phyloP scores from a whole-genome alignment of 768 basidiomycete species.

The Porphyrellus cyaneotinctus region DNA sequence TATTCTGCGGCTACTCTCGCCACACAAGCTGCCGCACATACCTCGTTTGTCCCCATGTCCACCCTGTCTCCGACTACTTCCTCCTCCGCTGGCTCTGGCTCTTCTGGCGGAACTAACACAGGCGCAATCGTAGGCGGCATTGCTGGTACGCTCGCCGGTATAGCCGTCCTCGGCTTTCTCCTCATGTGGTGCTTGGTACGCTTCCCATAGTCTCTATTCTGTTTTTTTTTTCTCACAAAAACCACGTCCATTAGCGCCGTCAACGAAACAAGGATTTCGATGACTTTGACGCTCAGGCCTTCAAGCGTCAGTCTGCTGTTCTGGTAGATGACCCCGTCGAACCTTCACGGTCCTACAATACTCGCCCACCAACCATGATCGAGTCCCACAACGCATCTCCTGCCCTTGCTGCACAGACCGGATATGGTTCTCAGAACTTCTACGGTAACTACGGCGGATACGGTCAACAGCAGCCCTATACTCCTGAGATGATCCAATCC shows the following conservation, averaged over 20 bases:
- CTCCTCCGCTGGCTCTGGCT: conserved; percentile 29
- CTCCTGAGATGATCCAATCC: conserved; percentile 14
- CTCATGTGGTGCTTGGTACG: conserved; percentile 48
- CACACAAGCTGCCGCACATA: neutral
- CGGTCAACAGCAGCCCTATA: conserved; percentile 20
- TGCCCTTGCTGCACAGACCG: conserved; percentile 23
- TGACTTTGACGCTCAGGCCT: conserved; percentile 53
- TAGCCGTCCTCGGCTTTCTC: conserved; percentile 38
- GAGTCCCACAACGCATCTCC: conserved; percentile 41
- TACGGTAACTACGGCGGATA: conserved; percentile 26
- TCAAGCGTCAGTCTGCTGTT: conserved; percentile 62
- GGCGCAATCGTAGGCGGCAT: conserved; percentile 38
- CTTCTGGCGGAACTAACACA: conserved; percentile 33
- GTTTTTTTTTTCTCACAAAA: conserved; percentile 2
- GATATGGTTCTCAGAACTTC: conserved; percentile 20
- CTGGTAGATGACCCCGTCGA: conserved; percentile 52
- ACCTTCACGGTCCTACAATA: conserved; percentile 40
- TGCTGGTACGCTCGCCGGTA: conserved; percentile 42
- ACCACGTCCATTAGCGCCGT: conserved; percentile 35
- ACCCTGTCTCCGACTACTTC: conserved; percentile 19
- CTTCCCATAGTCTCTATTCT: neutral
- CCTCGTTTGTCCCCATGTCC: conserved; percentile 1
- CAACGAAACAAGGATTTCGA: conserved; percentile 33
- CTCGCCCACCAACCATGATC: conserved; percentile 63
- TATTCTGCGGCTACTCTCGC: neutral